Evolutionary conservation across 345 rosid species (phyloP).

Genomic region (Euphorbia tirucalli): DNA sequence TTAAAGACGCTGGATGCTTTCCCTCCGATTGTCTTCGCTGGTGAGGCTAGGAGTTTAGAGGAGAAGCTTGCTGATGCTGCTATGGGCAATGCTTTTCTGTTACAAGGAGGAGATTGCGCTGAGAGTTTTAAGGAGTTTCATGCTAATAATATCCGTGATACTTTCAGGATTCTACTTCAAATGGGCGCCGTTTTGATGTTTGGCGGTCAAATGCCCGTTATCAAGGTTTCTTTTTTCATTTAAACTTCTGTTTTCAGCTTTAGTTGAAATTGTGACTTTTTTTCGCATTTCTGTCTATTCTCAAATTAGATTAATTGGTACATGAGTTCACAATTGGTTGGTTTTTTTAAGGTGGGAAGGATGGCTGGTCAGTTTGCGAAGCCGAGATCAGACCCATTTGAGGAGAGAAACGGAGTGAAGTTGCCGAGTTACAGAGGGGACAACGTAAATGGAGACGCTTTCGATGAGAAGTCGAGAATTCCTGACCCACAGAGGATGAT

Average conservation of each 20-base stretch:
- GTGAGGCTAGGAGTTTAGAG: slow-evolving; percentile 31
- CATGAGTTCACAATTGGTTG: too few relatives aligned
- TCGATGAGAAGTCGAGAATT: slow-evolving; percentile 25
- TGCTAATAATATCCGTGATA: slow-evolving; percentile 29
- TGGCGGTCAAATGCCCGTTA: slow-evolving; percentile 34
- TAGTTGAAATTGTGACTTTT: too few relatives aligned
- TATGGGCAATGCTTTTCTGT: slow-evolving; percentile 25
- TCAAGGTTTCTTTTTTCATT: slow-evolving; percentile 25
- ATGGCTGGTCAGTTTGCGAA: slow-evolving; percentile 35
- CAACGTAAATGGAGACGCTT: slow-evolving; percentile 28
- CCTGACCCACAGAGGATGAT: slow-evolving; percentile 35
- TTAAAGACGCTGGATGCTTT: slow-evolving; percentile 24
- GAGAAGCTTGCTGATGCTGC: slow-evolving; percentile 31
- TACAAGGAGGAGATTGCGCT: slow-evolving; percentile 32
- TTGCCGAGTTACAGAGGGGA: slow-evolving; percentile 33
- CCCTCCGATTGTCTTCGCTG: slow-evolving; percentile 34
- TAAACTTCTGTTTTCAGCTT: too few relatives aligned
- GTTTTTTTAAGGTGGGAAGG: slow-evolving; percentile 36
- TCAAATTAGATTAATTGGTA: too few relatives aligned
- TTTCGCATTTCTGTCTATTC: too few relatives aligned
- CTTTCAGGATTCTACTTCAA: slow-evolving; percentile 30
- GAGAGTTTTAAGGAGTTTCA: slow-evolving; percentile 35
- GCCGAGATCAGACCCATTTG: slow-evolving; percentile 28
- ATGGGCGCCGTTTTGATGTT: slow-evolving; percentile 33
- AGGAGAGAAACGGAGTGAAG: slow-evolving; percentile 31